Percentiles rank a stretch among this genome's conserved stretches.
Evolutionary conservation across 805 yeast genomes (phyloP).

Genomic region (Saccharomycopsis vini): DNA sequence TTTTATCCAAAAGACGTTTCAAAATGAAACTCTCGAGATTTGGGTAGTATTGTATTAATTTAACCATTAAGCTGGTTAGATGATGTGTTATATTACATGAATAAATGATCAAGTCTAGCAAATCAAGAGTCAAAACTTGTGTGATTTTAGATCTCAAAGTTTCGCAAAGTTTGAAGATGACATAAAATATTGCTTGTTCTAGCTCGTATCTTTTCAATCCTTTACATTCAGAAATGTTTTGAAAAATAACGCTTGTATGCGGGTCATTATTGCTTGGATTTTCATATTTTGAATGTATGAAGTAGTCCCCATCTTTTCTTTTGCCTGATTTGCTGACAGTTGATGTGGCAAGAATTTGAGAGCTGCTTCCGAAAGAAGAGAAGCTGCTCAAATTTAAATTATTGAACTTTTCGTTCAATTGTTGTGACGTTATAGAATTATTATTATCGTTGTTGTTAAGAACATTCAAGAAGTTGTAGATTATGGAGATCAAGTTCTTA

Average conservation of each 20-base stretch:
- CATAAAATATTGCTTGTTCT: constrained; percentile 17
- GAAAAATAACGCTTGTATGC: background rate
- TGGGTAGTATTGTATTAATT: constrained; percentile 15
- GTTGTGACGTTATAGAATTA: background rate
- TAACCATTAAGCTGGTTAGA: constrained; percentile 6
- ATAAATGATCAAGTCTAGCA: constrained; percentile 13
- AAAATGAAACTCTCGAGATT: constrained; percentile 17
- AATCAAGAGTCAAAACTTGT: constrained; percentile 14
- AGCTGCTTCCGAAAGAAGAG: constrained; percentile 13
- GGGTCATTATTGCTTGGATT: background rate
- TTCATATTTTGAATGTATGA: constrained; percentile 4
- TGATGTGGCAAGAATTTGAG: constrained; percentile 8
- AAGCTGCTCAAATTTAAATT: constrained; percentile 8
- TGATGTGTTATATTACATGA: constrained; percentile 14
- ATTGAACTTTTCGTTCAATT: constrained; percentile 3
- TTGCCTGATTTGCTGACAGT: background rate
- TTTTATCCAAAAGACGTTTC: constrained; percentile 10
- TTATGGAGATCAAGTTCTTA: constrained; percentile 7
- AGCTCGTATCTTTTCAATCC: constrained; percentile 16
- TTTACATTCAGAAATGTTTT: constrained; percentile 11
- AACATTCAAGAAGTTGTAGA: constrained; percentile 12
- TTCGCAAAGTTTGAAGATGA: constrained; percentile 15
- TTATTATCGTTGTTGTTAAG: constrained; percentile 2
- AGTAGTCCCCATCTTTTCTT: constrained; percentile 1
- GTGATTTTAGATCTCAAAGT: constrained; percentile 14